Evolutionary conservation across 78 protist species (phyloP).

Genomic region (Neovahlkampfia damariscottae): DNA sequence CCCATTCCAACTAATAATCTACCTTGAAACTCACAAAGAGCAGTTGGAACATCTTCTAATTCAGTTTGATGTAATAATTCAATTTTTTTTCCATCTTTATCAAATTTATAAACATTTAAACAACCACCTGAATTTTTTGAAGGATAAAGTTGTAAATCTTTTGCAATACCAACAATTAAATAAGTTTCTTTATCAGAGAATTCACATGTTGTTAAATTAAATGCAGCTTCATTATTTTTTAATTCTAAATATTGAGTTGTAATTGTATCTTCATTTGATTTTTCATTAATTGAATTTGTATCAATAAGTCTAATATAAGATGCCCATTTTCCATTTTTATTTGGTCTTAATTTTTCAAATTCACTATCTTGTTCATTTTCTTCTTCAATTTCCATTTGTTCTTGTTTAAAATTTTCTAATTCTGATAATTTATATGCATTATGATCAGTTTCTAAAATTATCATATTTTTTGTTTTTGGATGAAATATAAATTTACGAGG

Average conservation of each 20-base stretch:
- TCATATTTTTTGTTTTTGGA: constrained; percentile 36
- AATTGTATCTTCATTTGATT: background rate
- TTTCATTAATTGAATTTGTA: too few relatives aligned
- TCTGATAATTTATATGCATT: constrained; percentile 12
- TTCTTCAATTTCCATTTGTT: background rate
- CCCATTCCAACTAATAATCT: constrained; percentile 74
- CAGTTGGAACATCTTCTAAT: constrained; percentile 72
- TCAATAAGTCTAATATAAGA: constrained; percentile 66
- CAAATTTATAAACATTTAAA: constrained; percentile 47
- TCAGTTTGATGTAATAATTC: constrained; percentile 62
- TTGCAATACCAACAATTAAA: constrained; percentile 74
- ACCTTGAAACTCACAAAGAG: constrained; percentile 67
- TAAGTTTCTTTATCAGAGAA: constrained; percentile 26
- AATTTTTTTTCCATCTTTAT: background rate
- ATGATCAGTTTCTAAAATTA: constrained; percentile 69
- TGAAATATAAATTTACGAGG: constrained; percentile 60
- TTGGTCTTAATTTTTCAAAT: background rate
- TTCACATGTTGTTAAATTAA: constrained; percentile 1
- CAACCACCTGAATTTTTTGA: constrained; percentile 22
- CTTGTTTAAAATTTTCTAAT: background rate
- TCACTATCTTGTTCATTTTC: background rate
- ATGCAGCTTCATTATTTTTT: constrained; percentile 74
- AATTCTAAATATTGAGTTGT: constrained; percentile 22
- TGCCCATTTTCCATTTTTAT: constrained; percentile 50
- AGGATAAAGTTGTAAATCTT: constrained; percentile 44